Conservation (phyloP, 768 basidiomycete species). For the Termitomyces sp. region DNA sequence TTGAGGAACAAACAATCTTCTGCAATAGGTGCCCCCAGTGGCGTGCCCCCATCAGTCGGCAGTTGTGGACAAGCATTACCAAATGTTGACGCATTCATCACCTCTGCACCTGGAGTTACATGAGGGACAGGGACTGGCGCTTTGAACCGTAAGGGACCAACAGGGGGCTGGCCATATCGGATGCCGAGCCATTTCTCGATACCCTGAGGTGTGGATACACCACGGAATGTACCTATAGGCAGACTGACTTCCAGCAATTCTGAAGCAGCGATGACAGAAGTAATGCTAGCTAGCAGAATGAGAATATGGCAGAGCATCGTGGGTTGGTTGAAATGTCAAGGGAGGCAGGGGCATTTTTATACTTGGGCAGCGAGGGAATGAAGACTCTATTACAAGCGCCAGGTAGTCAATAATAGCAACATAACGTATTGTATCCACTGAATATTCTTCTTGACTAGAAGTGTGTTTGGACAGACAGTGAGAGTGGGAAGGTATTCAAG, state of each 20-base stretch:
- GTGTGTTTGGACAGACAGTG: neutral
- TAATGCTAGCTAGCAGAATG: neutral
- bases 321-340: neutral
- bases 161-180: slow-evolving; percentile 55
- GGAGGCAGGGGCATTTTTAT: neutral
- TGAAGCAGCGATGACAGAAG: neutral
- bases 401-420: neutral
- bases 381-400: neutral
- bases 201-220: slow-evolving; percentile 37
- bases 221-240: slow-evolving; percentile 45
- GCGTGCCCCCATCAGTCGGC: slow-evolving; percentile 33
- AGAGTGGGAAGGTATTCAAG: neutral
- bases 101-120: slow-evolving; percentile 12
- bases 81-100: slow-evolving; percentile 45
- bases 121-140: slow-evolving; percentile 43
- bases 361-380: neutral
- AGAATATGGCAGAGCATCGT: neutral
- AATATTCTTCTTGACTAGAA: neutral
- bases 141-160: slow-evolving; percentile 55
- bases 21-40: slow-evolving; percentile 40
- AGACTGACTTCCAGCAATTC: slow-evolving; percentile 34
- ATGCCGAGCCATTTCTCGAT: slow-evolving; percentile 61
- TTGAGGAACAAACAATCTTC: slow-evolving; percentile 60
- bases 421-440: neutral
- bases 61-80: slow-evolving; percentile 57